Base-by-base conservation (phyloP, 495 filamentous ascomycete species). In the Cryomyces minteri region DNA sequence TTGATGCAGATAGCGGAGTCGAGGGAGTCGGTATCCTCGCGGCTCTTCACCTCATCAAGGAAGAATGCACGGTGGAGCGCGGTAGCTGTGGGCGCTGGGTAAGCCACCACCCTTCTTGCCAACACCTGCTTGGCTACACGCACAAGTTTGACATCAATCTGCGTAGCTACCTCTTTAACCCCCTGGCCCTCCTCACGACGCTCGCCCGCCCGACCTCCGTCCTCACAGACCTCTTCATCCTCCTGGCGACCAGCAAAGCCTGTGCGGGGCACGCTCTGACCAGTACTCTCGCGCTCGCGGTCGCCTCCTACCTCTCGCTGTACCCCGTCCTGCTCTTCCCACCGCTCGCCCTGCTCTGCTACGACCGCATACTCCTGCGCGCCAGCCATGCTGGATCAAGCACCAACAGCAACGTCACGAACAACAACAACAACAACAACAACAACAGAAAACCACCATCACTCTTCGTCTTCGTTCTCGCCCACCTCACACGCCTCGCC, bases 151-250 rank as follows among this genome's bases (percentile, higher is more conserved):
- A 9, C 34, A 14, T 14, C 12, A 14, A 34, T 5, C 34, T 50
- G 43, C 48, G 62, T 43, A 88, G 83, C 58, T 93, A 84, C 54
- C 71, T 98, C 7, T 88, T 98, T 63, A 95, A 92, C 62, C 90
- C 90, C 2, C 92, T 94, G 58, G 94, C 88, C 1, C 77, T 96
- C 50, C 79, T 85, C 42, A 88, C 86, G 25, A 95, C 88, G 61
- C 70, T 98, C 45, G 90, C 80, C n/a, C 79, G 90, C 5, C 80
- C 90, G 5, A 96, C 88, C 0, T 84, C 76, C 49, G 81, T 92
- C 38, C 92, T 96, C 56, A 93, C 87, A 0, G 88, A 86, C 18
- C 81, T 80, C 49, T 86, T 83, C 44, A 82, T 94, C 46, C 76
- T 95, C 32, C 77, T 82, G 48, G 83, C 87, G 39, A 71, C 93